Evolutionary conservation across 805 yeast species (phyloP).

Genomic region (Alloascoidea hylecoeti): DNA sequence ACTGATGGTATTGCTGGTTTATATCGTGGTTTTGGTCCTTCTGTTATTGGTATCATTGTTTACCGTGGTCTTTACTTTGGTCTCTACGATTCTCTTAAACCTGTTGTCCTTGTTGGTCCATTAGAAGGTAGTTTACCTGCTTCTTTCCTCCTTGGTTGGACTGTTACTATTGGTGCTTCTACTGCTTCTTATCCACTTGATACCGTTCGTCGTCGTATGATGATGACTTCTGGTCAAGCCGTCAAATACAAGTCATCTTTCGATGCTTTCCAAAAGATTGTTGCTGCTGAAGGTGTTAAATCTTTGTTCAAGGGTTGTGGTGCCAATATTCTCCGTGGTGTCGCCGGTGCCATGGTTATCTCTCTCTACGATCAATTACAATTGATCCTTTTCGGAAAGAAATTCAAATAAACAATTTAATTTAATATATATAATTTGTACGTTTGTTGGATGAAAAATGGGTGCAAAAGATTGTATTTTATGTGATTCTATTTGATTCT

Average conservation of each 20-base stretch:
- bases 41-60: conserved; percentile 93
- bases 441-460: too few relatives aligned
- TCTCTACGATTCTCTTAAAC: conserved; percentile 93
- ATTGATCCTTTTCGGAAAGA: conserved; percentile 90
- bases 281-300: conserved; percentile 87
- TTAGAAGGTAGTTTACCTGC: conserved; percentile 92
- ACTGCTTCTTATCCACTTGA: conserved; percentile 98
- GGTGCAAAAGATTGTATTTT: too few relatives aligned
- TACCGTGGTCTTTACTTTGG: conserved; percentile 99
- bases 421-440: conserved; percentile 1
- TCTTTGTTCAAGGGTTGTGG: conserved; percentile 98
- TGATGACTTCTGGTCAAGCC: conserved; percentile 99
- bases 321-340: conserved; percentile 99
- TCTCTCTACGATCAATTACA: conserved; percentile 96
- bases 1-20: conserved; percentile 97
- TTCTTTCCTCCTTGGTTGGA: conserved; percentile 94
- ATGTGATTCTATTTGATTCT: too few relatives aligned
- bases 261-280: conserved; percentile 84
- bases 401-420: conserved; percentile 32
- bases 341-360: conserved; percentile 99
- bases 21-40: conserved; percentile 98
- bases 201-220: conserved; percentile 99
- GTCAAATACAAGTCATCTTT: conserved; percentile 92
- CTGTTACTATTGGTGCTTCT: conserved; percentile 96
- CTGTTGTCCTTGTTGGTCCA: conserved; percentile 86